These are phyloP conservation scores for Uncinocarpus reesii DNA, from an alignment of 2,329 filamentous ascomycete species.

Conservation along the genomic window DNA sequence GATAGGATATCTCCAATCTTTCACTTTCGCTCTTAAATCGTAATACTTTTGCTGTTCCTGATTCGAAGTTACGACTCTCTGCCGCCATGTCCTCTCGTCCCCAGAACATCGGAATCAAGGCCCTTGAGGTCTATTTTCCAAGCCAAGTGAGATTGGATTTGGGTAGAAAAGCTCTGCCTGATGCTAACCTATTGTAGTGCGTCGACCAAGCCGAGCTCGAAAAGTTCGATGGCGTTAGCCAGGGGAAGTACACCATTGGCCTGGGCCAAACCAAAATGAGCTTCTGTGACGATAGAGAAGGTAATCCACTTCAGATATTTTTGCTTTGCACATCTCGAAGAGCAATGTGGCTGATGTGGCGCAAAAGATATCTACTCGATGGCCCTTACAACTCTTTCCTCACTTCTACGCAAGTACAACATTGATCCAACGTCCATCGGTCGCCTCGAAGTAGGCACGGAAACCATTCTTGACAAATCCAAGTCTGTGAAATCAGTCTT, in stretches of 20 bases:
- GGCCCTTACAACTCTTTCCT: conserved; percentile 65
- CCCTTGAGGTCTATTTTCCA: conserved; percentile 82
- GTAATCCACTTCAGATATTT: conserved; percentile 38
- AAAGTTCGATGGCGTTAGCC: conserved; percentile 72
- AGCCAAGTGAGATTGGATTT: conserved; percentile 55
- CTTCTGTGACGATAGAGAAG: conserved; percentile 83
- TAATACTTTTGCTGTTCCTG: not conserved
- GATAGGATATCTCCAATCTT: not conserved
- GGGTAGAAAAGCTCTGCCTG: not conserved
- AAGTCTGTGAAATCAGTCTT: conserved; percentile 75
- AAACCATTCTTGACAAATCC: conserved; percentile 72
- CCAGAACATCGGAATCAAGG: conserved; percentile 84
- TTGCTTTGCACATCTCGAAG: not conserved
- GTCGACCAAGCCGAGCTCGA: conserved; percentile 75
- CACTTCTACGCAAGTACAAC: conserved; percentile 71
- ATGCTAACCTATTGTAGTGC: conserved; percentile 46
- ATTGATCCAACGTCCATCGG: conserved; percentile 66
- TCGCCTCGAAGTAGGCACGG: conserved; percentile 68
- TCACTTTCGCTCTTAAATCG: not conserved
- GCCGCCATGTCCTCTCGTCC: conserved; percentile 60
- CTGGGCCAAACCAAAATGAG: conserved; percentile 86
- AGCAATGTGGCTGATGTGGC: not conserved
- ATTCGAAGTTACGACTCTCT: not conserved
- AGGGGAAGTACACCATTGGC: conserved; percentile 83
- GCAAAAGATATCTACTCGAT: conserved; percentile 73